Evolutionary conservation across 352 stramenopile species (phyloP), one percentile per base, ranked within the genome.

Genomic region (Bremia lactucae): DNA sequence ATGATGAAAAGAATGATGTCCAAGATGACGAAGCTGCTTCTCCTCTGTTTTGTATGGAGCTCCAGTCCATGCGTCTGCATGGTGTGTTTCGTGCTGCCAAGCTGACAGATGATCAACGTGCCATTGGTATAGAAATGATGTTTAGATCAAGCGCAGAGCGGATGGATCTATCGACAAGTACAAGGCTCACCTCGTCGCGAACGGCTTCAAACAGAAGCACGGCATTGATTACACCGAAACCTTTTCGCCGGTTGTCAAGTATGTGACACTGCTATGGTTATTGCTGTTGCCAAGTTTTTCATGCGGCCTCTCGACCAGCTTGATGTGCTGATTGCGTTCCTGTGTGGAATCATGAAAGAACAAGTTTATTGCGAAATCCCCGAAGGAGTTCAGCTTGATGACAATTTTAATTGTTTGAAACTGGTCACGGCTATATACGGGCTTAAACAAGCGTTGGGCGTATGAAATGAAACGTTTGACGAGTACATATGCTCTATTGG

Each of bases 251-350:
- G 34, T 40, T 6, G 2, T 40, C n/a, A 40, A 40, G 34, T 28
- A 40, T 20, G 24, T 34, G 9, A 8, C 28, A 16, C 13, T 34
- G 24, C 24, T 13, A 29, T 29, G 2, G 2, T 29, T 7, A 4
- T 29, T 11, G 13, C 7, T 11, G 8, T 29, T 7, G 13, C 3
- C 2, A 29, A 29, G 3, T 52, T 3, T 11, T 29, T 29, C 13
- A 1, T 7, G 3, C 13, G 2, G 24, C 2, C 24, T 3, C 24
- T 11, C 1, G 36, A 46, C 3, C 45, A 52, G 36, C 45, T 46
- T 0, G 44, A 45, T n/a, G 45, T 46, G 45, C 36, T 52, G 14
- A 46, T 28, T n/a, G 26, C 36, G 11, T 46, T 52, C 18, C 21
- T 52, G 11, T 45, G 41, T 7, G 36, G 36, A 2, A 14, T 42